Evolutionary conservation across 305 asterid species (phyloP).

Genomic region (Plantago coronopus): DNA sequence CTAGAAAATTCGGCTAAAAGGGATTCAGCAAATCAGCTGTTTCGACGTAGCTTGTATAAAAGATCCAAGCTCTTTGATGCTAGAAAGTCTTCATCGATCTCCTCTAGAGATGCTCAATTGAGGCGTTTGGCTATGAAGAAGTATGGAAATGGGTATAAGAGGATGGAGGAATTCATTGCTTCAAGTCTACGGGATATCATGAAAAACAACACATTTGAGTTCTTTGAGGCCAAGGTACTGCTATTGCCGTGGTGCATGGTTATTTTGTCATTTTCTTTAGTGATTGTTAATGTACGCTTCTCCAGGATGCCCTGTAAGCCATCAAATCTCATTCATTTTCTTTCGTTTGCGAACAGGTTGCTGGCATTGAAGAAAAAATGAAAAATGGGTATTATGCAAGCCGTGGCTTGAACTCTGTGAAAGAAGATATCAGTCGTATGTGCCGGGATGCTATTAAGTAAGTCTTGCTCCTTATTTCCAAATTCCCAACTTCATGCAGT

Average conservation of each 20-base stretch:
- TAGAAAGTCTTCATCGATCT: conserved; percentile 80
- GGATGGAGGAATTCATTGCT: conserved; percentile 75
- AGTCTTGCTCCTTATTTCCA: conserved; percentile 25
- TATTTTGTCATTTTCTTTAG: conserved; percentile 3
- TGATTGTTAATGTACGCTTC: conserved; percentile 5
- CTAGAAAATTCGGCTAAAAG: conserved; percentile 93
- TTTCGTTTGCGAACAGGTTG: conserved; percentile 52
- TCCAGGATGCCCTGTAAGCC: conserved; percentile 6
- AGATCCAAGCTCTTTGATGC: conserved; percentile 96
- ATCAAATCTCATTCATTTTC: conserved; percentile 22
- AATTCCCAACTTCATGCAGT: conserved; percentile 19
- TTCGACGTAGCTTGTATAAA: conserved; percentile 90
- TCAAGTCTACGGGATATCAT: conserved; percentile 72
- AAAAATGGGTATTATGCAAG: conserved; percentile 75
- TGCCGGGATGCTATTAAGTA: conserved; percentile 94
- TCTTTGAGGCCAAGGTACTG: conserved; percentile 84
- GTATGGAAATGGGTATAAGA: conserved; percentile 75
- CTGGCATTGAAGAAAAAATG: conserved; percentile 75
- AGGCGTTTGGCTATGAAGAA: conserved; percentile 90
- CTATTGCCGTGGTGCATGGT: conserved; percentile 14
- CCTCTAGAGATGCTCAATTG: conserved; percentile 92
- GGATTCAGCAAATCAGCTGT: conserved; percentile 81
- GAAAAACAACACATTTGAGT: conserved; percentile 68
- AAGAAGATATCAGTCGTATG: conserved; percentile 89
- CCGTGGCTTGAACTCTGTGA: conserved; percentile 80